These are phyloP conservation scores for Trifolium pratense DNA, from an alignment of 306 rosid genomes.

Conservation along the genomic window DNA sequence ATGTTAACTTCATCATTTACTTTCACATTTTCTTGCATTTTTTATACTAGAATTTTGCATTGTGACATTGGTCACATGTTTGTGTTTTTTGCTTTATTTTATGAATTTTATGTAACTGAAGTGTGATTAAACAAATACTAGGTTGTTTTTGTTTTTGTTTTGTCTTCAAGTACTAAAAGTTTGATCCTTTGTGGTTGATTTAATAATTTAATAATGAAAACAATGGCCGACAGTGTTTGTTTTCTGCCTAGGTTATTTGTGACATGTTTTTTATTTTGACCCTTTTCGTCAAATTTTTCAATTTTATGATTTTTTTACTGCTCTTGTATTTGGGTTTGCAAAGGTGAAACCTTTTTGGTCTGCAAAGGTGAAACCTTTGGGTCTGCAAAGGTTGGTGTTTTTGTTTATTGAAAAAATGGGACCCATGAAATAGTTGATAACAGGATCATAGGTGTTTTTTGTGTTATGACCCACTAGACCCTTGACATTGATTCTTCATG, in stretches of 20 bases:
- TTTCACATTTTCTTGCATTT: conserved; percentile 1
- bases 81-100: conserved; percentile 25
- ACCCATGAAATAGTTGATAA: background rate
- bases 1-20: background rate
- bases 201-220: background rate
- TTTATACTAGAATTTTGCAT: background rate
- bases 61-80: conserved; percentile 21
- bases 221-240: conserved; percentile 39
- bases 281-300: conserved; percentile 32
- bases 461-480: conserved; percentile 29
- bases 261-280: conserved; percentile 34
- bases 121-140: background rate
- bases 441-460: conserved; percentile 2
- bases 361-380: background rate
- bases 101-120: background rate
- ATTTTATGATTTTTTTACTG: conserved; percentile 8
- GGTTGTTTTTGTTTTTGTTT: background rate
- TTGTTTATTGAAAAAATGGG: conserved; percentile 30
- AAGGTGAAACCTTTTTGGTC: background rate
- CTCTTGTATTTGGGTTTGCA: conserved; percentile 1
- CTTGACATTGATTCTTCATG: conserved; percentile 13
- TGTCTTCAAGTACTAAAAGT: conserved; percentile 15
- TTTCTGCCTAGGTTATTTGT: conserved; percentile 34
- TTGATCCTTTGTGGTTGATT: background rate
- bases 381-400: conserved; percentile 19